Conservation (phyloP, 306 rosid species). For the Dalbergia oliveri region DNA sequence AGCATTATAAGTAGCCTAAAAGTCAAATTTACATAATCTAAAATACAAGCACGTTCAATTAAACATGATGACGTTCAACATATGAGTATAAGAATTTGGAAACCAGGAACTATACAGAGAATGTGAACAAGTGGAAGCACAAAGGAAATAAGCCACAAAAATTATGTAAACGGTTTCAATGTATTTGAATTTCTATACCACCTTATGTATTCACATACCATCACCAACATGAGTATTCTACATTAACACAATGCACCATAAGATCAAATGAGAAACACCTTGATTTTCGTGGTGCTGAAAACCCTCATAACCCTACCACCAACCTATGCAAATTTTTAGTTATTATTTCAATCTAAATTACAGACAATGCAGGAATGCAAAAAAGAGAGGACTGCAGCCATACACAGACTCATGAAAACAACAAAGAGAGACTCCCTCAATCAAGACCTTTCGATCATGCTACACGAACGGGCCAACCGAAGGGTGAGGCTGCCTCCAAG, state of each 20-base stretch:
- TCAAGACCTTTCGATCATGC: slow-evolving; percentile 86
- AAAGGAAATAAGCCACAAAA: slow-evolving; percentile 36
- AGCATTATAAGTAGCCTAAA: neutral
- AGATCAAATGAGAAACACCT: slow-evolving; percentile 65
- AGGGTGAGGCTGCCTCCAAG: slow-evolving; percentile 71
- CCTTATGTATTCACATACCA: slow-evolving; percentile 92
- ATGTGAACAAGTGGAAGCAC: slow-evolving; percentile 14
- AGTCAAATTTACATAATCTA: neutral
- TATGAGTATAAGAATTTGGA: neutral
- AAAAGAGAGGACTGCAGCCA: slow-evolving; percentile 58
- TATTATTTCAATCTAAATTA: slow-evolving; percentile 55
- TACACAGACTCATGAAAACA: slow-evolving; percentile 54
- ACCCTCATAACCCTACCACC: slow-evolving; percentile 59
- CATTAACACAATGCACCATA: slow-evolving; percentile 75
- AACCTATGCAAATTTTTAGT: slow-evolving; percentile 58
- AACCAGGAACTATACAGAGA: slow-evolving; percentile 30
- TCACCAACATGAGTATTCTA: slow-evolving; percentile 69
- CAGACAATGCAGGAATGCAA: slow-evolving; percentile 55
- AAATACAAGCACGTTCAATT: slow-evolving; percentile 15
- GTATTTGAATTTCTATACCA: slow-evolving; percentile 92
- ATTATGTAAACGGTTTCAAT: slow-evolving; percentile 59
- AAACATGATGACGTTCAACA: slow-evolving; percentile 6
- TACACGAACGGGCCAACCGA: slow-evolving; percentile 79
- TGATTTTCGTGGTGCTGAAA: slow-evolving; percentile 60
- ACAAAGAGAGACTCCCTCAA: slow-evolving; percentile 34